These are phyloP conservation scores for Nissolia schottii DNA, from an alignment of 306 rosid genomes.

Conservation along the genomic window DNA sequence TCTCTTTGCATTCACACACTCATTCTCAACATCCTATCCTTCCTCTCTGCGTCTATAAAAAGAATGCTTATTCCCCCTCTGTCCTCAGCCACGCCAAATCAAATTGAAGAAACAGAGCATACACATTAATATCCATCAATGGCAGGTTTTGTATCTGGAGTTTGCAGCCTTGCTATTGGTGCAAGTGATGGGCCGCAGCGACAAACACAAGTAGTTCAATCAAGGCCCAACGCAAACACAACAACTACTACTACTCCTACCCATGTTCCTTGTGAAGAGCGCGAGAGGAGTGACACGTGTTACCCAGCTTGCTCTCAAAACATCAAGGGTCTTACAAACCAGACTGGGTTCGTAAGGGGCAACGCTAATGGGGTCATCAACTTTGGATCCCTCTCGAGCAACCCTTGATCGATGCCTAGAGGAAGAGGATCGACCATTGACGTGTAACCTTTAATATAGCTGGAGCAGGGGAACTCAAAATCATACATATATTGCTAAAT, in stretches of 20 bases:
- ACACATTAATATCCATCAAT: not conserved
- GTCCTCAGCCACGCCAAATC: not conserved
- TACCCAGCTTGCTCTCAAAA: slow-evolving; percentile 10
- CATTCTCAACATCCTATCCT: not conserved
- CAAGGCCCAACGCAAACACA: not conserved
- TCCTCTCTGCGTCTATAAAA: slow-evolving; percentile 16
- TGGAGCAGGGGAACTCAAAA: too few relatives aligned
- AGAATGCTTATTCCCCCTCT: not conserved
- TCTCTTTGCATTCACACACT: slow-evolving; percentile 9
- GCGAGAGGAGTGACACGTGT: not conserved
- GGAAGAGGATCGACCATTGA: too few relatives aligned
- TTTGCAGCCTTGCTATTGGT: slow-evolving; percentile 27
- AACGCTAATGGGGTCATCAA: slow-evolving; percentile 42
- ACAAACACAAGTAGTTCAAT: not conserved
- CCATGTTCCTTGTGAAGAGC: not conserved
- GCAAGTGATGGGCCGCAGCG: not conserved
- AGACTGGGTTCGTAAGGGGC: slow-evolving; percentile 38
- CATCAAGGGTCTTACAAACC: slow-evolving; percentile 38
- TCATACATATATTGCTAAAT: not conserved
- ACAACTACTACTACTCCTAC: not conserved
- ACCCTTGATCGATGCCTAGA: too few relatives aligned
- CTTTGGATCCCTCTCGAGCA: slow-evolving; percentile 18
- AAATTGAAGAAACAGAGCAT: not conserved
- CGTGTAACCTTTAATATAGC: too few relatives aligned
- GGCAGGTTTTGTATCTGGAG: slow-evolving; percentile 36